Evolutionary conservation across 2,329 filamentous ascomycete genomes (phyloP).

Genomic region (Alternaria triticimaculans): DNA sequence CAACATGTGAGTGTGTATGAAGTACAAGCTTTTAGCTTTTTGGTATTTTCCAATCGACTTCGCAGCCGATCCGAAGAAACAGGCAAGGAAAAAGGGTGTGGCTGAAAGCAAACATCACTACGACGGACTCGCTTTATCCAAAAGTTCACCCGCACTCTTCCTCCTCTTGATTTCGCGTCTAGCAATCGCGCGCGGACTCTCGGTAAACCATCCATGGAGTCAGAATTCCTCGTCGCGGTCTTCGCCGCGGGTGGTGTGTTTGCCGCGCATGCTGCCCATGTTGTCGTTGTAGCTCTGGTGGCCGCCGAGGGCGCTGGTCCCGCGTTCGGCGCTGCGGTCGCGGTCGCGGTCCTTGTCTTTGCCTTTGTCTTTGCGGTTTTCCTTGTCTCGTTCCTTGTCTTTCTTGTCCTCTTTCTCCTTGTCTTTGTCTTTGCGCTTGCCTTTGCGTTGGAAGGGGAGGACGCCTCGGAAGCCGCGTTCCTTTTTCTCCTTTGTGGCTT

Average conservation of each 20-base stretch:
- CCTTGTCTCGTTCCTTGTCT: slow-evolving; percentile 25
- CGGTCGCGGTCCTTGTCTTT: slow-evolving; percentile 22
- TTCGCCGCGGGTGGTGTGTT: background rate
- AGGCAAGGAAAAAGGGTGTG: too few species aligned
- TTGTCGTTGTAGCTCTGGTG: slow-evolving; percentile 15
- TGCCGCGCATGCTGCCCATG: slow-evolving; percentile 1
- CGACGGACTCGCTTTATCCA: slow-evolving; percentile 14
- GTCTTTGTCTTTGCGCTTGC: slow-evolving; percentile 41
- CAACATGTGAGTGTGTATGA: background rate
- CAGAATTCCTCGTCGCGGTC: slow-evolving; percentile 38
- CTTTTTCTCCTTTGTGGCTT: slow-evolving; percentile 43
- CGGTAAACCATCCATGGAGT: slow-evolving; percentile 46
- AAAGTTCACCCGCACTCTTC: slow-evolving; percentile 42
- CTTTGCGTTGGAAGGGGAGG: slow-evolving; percentile 46
- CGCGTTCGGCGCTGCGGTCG: slow-evolving; percentile 14
- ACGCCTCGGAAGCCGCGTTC: slow-evolving; percentile 50
- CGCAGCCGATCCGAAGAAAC: too few species aligned
- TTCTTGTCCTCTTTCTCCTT: slow-evolving; percentile 32
- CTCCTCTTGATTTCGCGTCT: slow-evolving; percentile 35
- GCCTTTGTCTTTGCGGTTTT: slow-evolving; percentile 21
- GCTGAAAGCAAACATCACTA: background rate
- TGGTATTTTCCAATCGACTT: too few species aligned
- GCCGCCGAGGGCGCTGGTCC: slow-evolving; percentile 29
- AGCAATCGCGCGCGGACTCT: slow-evolving; percentile 14
- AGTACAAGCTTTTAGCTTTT: background rate